These are phyloP conservation scores for Oropetium thomaeum DNA, from an alignment of 176 grass and related monocot genomes.

Conservation along the genomic window DNA sequence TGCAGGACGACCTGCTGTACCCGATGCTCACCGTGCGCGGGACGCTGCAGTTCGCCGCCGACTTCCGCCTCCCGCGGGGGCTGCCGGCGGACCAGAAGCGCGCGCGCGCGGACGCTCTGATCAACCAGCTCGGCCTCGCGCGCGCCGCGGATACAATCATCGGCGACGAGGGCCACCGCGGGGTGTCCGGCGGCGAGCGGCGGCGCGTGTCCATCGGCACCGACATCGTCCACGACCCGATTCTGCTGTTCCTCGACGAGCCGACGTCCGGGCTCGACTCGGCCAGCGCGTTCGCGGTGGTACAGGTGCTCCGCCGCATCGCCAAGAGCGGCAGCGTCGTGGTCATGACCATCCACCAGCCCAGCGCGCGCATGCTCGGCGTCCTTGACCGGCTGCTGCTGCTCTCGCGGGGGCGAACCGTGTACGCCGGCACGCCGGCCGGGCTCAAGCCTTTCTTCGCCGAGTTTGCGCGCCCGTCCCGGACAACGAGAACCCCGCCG, in stretches of 20 bases:
- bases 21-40: conserved; percentile 92
- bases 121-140: conserved; percentile 76
- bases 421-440: too few species aligned
- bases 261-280: conserved; percentile 85
- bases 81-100: conserved; percentile 50
- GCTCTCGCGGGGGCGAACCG: too few species aligned
- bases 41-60: conserved; percentile 75
- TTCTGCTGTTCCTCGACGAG: conserved; percentile 87
- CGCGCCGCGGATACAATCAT: conserved; percentile 77
- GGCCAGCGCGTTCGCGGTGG: conserved; percentile 83
- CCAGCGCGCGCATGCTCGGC: conserved; percentile 63
- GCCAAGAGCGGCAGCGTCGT: conserved; percentile 77
- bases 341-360: conserved; percentile 90
- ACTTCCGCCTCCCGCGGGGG: conserved; percentile 71
- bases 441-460: too few species aligned
- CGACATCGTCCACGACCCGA: conserved; percentile 85
- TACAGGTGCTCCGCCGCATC: conserved; percentile 77
- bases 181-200: conserved; percentile 77
- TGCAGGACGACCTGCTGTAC: conserved; percentile 94
- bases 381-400: conserved; percentile 61
- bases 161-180: conserved; percentile 85
- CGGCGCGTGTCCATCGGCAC: conserved; percentile 75
- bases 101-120: conserved; percentile 56
- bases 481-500: conserved; percentile 79
- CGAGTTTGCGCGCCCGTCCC: not conserved